phyloP scores from a whole-genome alignment of 192 early-diverging fungal species.

The Pilobolus umbonatus region DNA sequence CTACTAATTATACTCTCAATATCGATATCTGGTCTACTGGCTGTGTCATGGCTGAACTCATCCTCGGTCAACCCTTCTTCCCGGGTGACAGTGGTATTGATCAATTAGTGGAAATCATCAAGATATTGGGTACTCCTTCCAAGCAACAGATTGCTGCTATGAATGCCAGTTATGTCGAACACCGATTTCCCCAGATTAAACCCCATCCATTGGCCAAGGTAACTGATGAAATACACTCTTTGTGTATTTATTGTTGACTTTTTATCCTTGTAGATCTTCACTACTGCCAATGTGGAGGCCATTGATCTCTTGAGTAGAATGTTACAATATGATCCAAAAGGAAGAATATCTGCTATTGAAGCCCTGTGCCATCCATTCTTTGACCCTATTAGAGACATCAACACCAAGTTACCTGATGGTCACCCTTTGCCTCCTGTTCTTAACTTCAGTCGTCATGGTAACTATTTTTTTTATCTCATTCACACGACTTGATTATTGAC shows the following conservation, averaged over 20 bases:
- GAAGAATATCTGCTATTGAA: conserved; percentile 83
- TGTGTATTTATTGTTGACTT: conserved; percentile 71
- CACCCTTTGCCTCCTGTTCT: conserved; percentile 82
- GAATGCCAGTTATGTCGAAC: conserved; percentile 98
- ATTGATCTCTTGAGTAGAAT: conserved; percentile 79
- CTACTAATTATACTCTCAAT: conserved; percentile 85
- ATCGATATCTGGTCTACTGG: conserved; percentile 95
- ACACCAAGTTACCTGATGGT: conserved; percentile 77
- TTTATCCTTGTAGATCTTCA: conserved; percentile 59
- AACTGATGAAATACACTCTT: conserved; percentile 51
- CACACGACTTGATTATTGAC: background rate
- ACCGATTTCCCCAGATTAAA: conserved; percentile 98
- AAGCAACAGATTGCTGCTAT: conserved; percentile 94
- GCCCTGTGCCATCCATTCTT: conserved; percentile 95
- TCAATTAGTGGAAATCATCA: conserved; percentile 99
- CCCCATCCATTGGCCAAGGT: conserved; percentile 84
- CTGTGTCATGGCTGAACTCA: conserved; percentile 95
- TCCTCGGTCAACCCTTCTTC: conserved; percentile 90
- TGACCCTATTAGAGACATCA: conserved; percentile 87
- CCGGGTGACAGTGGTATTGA: conserved; percentile 96
- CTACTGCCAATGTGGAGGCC: conserved; percentile 63
- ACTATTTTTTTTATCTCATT: background rate
- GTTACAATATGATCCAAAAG: conserved; percentile 86
- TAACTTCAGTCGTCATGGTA: conserved; percentile 78
- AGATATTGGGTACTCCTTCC: conserved; percentile 94